Conservation (phyloP, 208 protist genomes). For the Crithidia expoeki region DNA sequence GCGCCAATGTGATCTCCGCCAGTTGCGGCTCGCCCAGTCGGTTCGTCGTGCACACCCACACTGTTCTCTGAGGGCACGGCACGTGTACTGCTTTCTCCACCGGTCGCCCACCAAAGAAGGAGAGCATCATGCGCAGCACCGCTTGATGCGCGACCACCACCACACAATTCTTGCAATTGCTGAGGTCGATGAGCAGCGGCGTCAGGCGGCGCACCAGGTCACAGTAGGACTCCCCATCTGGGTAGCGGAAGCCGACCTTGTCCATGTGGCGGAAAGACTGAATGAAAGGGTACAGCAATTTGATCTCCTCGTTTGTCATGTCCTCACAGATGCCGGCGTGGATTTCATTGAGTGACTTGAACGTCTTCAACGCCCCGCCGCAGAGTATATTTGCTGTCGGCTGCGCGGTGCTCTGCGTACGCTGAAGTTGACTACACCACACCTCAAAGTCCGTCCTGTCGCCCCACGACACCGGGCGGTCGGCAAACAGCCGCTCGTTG, state of each 20-base stretch:
- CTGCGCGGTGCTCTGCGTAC: conserved; percentile 69
- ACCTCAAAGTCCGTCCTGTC: conserved; percentile 65
- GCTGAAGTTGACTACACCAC: conserved; percentile 78
- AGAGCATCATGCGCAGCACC: conserved; percentile 78
- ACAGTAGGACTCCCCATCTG: conserved; percentile 82
- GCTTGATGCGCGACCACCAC: conserved; percentile 85
- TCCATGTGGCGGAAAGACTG: conserved; percentile 66
- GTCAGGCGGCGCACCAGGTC: conserved; percentile 77
- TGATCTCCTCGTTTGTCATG: conserved; percentile 85
- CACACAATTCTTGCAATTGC: conserved; percentile 53
- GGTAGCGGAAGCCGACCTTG: conserved; percentile 88
- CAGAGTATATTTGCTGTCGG: conserved; percentile 56
- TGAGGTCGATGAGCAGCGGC: conserved; percentile 68
- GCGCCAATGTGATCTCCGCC: conserved; percentile 51
- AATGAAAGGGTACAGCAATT: conserved; percentile 67
- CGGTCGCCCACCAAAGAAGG: conserved; percentile 69
- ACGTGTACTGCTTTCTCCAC: conserved; percentile 77
- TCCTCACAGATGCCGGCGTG: conserved; percentile 88
- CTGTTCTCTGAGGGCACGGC: conserved; percentile 69
- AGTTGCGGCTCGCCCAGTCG: conserved; percentile 62
- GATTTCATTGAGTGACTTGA: conserved; percentile 86
- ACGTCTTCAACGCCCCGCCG: conserved; percentile 36
- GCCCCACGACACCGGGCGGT: conserved; percentile 45
- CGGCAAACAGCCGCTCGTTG: conserved; percentile 50
- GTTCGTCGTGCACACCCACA: conserved; percentile 83